These are phyloP conservation scores for Mycena alexandri DNA, from an alignment of 768 basidiomycete species.

Conservation along the genomic window DNA sequence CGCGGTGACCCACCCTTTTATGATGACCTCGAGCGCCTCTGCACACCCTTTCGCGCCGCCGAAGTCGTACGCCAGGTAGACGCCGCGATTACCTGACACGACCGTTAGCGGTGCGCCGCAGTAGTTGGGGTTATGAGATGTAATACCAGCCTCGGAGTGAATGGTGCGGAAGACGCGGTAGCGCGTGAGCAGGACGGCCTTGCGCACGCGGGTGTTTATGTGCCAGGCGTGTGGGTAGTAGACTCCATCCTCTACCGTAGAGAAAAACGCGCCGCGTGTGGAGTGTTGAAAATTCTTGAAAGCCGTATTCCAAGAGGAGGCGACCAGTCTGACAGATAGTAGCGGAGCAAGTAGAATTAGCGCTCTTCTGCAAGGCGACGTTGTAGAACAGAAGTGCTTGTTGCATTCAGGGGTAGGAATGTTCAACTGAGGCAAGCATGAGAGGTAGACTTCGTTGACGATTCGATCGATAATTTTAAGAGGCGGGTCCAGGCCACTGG, in stretches of 20 bases:
- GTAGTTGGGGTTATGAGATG: neutral
- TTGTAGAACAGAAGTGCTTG: constrained; percentile 41
- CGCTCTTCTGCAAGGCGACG: constrained; percentile 36
- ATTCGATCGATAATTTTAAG: constrained; percentile 14
- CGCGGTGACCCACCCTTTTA: constrained; percentile 46
- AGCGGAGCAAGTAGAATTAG: constrained; percentile 24
- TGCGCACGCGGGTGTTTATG: constrained; percentile 47
- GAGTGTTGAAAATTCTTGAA: constrained; percentile 19
- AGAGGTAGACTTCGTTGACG: constrained; percentile 21
- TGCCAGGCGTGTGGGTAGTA: constrained; percentile 50
- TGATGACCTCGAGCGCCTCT: constrained; percentile 38
- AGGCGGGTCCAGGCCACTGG: neutral
- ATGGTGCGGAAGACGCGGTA: constrained; percentile 48
- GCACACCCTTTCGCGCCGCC: constrained; percentile 42
- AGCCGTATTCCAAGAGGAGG: constrained; percentile 40
- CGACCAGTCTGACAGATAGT: constrained; percentile 39
- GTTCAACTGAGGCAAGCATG: constrained; percentile 16
- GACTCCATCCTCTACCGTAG: constrained; percentile 40
- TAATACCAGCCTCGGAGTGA: constrained; percentile 41
- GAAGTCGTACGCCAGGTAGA: constrained; percentile 48
- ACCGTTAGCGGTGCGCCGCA: neutral
- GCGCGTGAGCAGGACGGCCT: constrained; percentile 39
- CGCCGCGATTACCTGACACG: constrained; percentile 44
- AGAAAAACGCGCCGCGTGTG: constrained; percentile 35
- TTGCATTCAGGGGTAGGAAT: neutral